Percentiles rank a stretch among this genome's conserved stretches.
Conservation (phyloP, 2,329 filamentous ascomycete species). For the Aulographum hederae region DNA sequence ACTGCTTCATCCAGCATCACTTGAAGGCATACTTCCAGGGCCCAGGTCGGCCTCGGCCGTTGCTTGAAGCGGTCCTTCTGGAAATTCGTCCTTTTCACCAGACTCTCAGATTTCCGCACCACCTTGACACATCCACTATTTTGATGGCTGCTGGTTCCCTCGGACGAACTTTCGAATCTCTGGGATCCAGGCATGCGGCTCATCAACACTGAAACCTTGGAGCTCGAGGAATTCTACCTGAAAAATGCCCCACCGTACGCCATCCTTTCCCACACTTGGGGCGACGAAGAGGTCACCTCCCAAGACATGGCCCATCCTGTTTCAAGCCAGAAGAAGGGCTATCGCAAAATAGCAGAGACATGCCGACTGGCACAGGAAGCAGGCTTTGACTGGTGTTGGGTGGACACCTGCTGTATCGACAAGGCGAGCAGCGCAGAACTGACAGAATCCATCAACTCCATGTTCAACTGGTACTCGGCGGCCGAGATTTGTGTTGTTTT, state of each 20-base stretch:
- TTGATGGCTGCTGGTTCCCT: too few species aligned
- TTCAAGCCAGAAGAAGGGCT: background rate
- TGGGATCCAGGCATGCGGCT: background rate
- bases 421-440: constrained; percentile 2
- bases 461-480: constrained; percentile 2
- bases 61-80: too few species aligned
- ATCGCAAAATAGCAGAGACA: background rate
- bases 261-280: constrained; percentile 7
- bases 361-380: background rate
- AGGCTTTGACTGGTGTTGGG: constrained; percentile 6
- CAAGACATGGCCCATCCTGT: constrained; percentile 14
- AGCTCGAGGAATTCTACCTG: background rate
- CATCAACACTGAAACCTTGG: background rate
- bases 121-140: too few species aligned
- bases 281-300: constrained; percentile 11
- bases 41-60: too few species aligned
- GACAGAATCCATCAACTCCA: constrained; percentile 1
- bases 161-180: too few species aligned
- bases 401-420: constrained; percentile 5
- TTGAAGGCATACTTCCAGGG: too few species aligned
- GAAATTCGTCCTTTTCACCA: too few species aligned
- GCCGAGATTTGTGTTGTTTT: constrained; percentile 2
- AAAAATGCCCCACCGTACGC: constrained; percentile 3
- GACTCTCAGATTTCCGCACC: too few species aligned
- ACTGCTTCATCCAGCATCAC: too few species aligned